Evolutionary conservation across 129 eudicot genomes (phyloP).

Genomic region (Kitagawia praeruptora): DNA sequence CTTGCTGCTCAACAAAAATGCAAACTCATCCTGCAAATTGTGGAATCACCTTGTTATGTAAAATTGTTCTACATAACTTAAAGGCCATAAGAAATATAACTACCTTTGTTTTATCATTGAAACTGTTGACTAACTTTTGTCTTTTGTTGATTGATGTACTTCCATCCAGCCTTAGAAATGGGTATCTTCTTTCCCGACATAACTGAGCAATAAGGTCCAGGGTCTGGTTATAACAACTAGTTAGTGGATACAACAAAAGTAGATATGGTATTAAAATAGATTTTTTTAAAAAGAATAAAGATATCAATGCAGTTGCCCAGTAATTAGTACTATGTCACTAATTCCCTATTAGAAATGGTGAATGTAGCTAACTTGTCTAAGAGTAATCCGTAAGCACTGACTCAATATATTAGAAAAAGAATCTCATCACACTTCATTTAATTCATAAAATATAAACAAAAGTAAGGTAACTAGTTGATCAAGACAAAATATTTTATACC

Average conservation of each 20-base stretch:
- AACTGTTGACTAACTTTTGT: slow-evolving; percentile 93
- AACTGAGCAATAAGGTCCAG: slow-evolving; percentile 96
- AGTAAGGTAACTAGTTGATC: not conserved
- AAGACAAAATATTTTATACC: not conserved
- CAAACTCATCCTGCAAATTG: slow-evolving; percentile 86
- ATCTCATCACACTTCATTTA: not conserved
- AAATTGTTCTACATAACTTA: slow-evolving; percentile 1
- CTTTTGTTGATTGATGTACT: slow-evolving; percentile 90
- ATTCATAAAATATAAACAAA: not conserved
- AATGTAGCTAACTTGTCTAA: not conserved
- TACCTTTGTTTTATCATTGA: slow-evolving; percentile 86
- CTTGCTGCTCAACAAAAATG: slow-evolving; percentile 98
- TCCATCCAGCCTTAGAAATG: slow-evolving; percentile 94
- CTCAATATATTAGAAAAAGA: not conserved
- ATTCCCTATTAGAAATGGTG: not conserved
- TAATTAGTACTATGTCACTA: not conserved
- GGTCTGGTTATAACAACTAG: slow-evolving; percentile 41
- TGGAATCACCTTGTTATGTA: not conserved
- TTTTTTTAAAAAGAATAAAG: not conserved
- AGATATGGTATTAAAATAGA: not conserved
- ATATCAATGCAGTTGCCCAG: not conserved
- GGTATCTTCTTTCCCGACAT: slow-evolving; percentile 97
- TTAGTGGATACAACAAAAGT: slow-evolving; percentile 13
- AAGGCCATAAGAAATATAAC: not conserved
- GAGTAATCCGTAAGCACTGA: not conserved